A percentile compares a stretch with the other conserved stretches of the same genome.
Evolutionary conservation across 1,139 yeast species (phyloP).

Genomic region (Scheffersomyces titani): DNA sequence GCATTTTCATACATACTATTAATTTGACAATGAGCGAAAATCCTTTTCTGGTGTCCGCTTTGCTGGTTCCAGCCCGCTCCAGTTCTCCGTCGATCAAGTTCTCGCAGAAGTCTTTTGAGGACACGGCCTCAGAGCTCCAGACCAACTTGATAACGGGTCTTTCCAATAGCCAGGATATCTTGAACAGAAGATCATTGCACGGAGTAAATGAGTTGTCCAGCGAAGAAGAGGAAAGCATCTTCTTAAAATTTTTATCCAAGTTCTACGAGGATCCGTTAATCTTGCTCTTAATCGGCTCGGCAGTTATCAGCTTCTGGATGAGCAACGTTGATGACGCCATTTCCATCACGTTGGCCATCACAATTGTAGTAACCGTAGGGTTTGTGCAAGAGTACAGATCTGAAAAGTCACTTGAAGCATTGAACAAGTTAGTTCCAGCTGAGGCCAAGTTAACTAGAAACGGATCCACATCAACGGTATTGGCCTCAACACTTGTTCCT

Average conservation of each 20-base stretch:
- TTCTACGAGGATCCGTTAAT: slow-evolving; percentile 91
- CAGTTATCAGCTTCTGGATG: slow-evolving; percentile 80
- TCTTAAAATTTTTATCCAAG: slow-evolving; percentile 69
- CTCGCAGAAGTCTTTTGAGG: slow-evolving; percentile 60
- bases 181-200: slow-evolving; percentile 67
- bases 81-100: slow-evolving; percentile 52
- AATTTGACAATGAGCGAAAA: slow-evolving; percentile 30
- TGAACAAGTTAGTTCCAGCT: slow-evolving; percentile 90
- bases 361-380: slow-evolving; percentile 92
- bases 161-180: slow-evolving; percentile 65
- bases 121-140: slow-evolving; percentile 59
- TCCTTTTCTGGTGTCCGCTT: slow-evolving; percentile 26
- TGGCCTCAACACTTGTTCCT: slow-evolving; percentile 87
- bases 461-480: slow-evolving; percentile 70
- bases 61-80: slow-evolving; percentile 22
- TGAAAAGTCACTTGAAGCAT: slow-evolving; percentile 88
- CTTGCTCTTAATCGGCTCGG: slow-evolving; percentile 82
- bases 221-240: slow-evolving; percentile 75
- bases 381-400: slow-evolving; percentile 95
- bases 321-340: slow-evolving; percentile 93
- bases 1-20: neutral
- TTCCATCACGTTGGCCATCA: slow-evolving; percentile 82
- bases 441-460: slow-evolving; percentile 87
- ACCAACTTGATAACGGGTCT: slow-evolving; percentile 66
- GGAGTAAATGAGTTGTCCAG: slow-evolving; percentile 74